These are phyloP conservation scores for Ophiocordyceps australis DNA, from an alignment of 2,329 filamentous ascomycete species.

Conservation along the genomic window DNA sequence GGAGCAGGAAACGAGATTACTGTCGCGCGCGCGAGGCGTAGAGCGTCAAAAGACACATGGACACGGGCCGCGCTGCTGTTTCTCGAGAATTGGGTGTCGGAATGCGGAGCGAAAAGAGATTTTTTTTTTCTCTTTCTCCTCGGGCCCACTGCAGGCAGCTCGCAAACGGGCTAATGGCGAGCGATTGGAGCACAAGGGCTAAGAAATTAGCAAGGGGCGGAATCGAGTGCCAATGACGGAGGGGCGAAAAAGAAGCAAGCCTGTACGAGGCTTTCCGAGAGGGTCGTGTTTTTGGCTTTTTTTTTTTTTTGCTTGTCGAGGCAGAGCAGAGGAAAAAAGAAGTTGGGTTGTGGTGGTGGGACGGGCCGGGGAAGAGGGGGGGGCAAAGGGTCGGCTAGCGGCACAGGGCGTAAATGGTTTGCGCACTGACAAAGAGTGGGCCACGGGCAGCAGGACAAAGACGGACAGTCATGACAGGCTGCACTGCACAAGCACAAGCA, in stretches of 20 bases:
- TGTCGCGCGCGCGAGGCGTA: no score
- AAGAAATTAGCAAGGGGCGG: no score
- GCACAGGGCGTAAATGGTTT: background rate
- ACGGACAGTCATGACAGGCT: no score
- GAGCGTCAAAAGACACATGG: no score
- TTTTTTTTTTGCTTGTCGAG: background rate
- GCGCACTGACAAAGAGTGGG: background rate
- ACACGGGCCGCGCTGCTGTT: no score
- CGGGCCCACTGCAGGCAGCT: background rate
- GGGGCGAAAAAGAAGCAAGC: no score
- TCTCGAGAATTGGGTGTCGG: no score
- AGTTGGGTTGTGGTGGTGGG: background rate
- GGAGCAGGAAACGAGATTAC: slow-evolving; percentile 1
- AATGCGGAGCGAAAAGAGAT: background rate
- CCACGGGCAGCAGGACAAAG: no score
- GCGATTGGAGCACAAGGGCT: no score
- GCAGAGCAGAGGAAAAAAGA: background rate
- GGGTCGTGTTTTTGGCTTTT: background rate
- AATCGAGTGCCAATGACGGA: no score
- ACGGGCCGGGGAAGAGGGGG: background rate
- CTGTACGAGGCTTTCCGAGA: background rate
- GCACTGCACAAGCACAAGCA: no score
- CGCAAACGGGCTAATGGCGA: no score
- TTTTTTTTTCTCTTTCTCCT: slow-evolving; percentile 1
- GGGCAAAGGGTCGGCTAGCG: background rate